Conservation (phyloP, 2,329 filamentous ascomycete species). For the Phaeosphaeriaceae sp. region DNA sequence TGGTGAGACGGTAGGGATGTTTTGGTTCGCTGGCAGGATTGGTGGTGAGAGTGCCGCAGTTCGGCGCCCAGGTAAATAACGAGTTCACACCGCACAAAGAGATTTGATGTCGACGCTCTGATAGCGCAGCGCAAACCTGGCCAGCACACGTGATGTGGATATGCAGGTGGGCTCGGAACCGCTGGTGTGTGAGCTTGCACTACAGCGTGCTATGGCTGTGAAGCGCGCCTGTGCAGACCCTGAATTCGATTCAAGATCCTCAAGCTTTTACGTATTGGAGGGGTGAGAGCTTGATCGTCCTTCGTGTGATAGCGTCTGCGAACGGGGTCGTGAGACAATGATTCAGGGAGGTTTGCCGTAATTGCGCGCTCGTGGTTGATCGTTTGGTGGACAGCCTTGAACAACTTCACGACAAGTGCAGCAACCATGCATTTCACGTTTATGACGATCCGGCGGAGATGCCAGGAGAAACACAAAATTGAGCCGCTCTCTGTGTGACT, state of each 20-base stretch:
- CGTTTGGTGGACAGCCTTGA: neutral
- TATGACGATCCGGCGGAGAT: conserved; percentile 36
- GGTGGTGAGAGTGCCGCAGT: conserved; percentile 26
- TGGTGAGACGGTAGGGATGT: conserved; percentile 10
- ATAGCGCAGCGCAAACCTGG: conserved; percentile 21
- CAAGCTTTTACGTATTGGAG: conserved; percentile 2
- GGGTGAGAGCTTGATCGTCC: neutral
- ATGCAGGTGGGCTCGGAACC: conserved; percentile 27
- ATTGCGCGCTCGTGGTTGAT: conserved; percentile 1
- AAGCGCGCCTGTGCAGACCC: neutral
- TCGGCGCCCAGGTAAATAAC: conserved; percentile 28
- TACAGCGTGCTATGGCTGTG: neutral
- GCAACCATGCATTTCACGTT: conserved; percentile 10
- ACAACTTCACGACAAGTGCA: conserved; percentile 5
- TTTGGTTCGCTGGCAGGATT: conserved; percentile 15
- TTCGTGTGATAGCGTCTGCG: neutral
- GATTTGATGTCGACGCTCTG: conserved; percentile 23
- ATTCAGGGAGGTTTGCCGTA: neutral
- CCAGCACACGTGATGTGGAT: conserved; percentile 29
- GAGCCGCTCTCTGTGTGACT: conserved; percentile 34
- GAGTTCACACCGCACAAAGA: conserved; percentile 27
- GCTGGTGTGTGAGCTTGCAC: neutral
- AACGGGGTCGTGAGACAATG: neutral
- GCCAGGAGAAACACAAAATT: conserved; percentile 39
- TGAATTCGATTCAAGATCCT: neutral